These are phyloP conservation scores for Castanea sativa DNA, from an alignment of 306 rosid species.

Conservation along the genomic window DNA sequence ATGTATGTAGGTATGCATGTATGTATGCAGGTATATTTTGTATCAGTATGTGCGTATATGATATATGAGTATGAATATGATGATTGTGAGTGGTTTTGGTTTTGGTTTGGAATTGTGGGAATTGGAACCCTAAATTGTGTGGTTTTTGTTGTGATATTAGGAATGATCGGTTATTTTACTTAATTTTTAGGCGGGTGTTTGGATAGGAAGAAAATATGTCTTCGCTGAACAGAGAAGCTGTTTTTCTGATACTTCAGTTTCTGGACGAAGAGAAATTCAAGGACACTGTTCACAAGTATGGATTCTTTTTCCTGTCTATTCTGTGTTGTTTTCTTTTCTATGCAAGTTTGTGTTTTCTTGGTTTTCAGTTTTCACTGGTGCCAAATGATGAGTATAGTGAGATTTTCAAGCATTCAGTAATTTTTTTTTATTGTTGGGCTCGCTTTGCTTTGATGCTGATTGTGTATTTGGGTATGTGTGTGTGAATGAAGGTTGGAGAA, in stretches of 20 bases:
- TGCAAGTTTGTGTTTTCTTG: neutral
- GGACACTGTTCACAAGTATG: conserved; percentile 92
- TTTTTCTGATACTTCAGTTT: conserved; percentile 98
- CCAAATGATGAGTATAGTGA: neutral
- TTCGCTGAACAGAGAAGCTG: conserved; percentile 96
- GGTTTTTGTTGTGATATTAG: neutral
- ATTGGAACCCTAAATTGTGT: neutral
- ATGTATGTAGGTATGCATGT: neutral
- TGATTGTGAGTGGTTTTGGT: neutral
- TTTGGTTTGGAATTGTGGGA: neutral
- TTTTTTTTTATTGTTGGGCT: neutral
- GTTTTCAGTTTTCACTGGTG: neutral
- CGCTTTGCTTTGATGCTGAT: conserved; percentile 22
- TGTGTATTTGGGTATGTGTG: conserved; percentile 16
- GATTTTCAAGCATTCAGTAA: neutral
- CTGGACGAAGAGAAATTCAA: conserved; percentile 97
- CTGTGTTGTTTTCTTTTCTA: neutral
- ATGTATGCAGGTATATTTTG: neutral
- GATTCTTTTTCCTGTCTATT: neutral
- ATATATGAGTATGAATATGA: neutral
- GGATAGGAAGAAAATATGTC: conserved; percentile 44
- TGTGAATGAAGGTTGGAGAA: conserved; percentile 87
- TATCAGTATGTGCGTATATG: neutral
- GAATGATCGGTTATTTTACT: neutral
- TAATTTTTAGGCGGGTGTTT: neutral